These are phyloP conservation scores for Xylaria sp. DNA, from an alignment of 2,329 filamentous ascomycete species.

Conservation along the genomic window DNA sequence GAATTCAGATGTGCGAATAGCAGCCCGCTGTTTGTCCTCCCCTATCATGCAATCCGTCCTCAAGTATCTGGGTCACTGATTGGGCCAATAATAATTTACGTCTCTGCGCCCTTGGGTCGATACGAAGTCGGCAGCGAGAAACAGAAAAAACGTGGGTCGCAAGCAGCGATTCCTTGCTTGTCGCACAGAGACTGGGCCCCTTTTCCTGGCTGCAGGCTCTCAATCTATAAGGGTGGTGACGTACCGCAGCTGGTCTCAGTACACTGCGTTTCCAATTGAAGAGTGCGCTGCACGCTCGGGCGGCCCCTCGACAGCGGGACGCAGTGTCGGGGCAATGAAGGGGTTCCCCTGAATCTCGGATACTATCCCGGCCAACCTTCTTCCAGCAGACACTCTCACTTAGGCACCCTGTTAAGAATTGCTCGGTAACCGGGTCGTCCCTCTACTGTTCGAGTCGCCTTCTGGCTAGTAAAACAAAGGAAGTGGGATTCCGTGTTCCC, in stretches of 20 bases:
- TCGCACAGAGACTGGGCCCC: constrained; percentile 31
- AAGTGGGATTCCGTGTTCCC: constrained; percentile 24
- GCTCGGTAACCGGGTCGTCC: constrained; percentile 29
- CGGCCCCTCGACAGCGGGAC: constrained; percentile 24
- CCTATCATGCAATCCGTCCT: constrained; percentile 25
- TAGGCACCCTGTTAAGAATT: constrained; percentile 11
- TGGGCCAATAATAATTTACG: constrained; percentile 27
- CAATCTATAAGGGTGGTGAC: constrained; percentile 30
- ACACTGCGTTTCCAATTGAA: constrained; percentile 27
- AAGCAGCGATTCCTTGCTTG: constrained; percentile 30
- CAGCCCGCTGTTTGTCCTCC: constrained; percentile 25
- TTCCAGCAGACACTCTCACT: constrained; percentile 5
- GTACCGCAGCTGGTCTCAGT: constrained; percentile 20
- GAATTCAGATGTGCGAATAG: constrained; percentile 23
- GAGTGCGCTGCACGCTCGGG: constrained; percentile 28
- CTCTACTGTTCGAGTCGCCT: constrained; percentile 26
- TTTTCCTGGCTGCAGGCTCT: constrained; percentile 25
- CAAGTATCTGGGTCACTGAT: constrained; percentile 30
- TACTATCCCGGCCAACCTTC: constrained; percentile 25
- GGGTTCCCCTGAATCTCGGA: constrained; percentile 31
- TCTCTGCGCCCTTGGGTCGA: constrained; percentile 25
- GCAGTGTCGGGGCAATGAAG: constrained; percentile 26
- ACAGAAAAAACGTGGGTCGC: constrained; percentile 33
- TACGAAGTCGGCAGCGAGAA: constrained; percentile 30
- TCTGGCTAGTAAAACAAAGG: constrained; percentile 17